phyloP scores from a whole-genome alignment of 331 rosid genomes.

The Quercus tomentella region DNA sequence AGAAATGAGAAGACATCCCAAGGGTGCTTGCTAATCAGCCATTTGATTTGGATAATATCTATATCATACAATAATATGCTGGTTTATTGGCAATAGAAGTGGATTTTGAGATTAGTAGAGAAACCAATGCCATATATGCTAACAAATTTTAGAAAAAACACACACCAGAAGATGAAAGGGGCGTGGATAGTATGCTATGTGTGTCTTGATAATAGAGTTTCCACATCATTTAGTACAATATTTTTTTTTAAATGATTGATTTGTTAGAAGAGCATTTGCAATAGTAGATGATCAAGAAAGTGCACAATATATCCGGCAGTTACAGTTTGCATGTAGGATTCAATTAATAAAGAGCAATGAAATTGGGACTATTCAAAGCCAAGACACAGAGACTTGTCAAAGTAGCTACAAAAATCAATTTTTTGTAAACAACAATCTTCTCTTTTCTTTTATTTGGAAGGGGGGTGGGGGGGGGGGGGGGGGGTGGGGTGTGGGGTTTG shows the following conservation, averaged over 20 bases:
- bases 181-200: neutral
- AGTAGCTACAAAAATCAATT: neutral
- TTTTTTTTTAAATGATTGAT: neutral
- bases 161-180: neutral
- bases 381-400: neutral
- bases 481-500: neutral
- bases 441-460: neutral
- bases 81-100: neutral
- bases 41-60: neutral
- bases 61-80: neutral
- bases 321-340: neutral
- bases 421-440: neutral
- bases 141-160: neutral
- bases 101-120: neutral
- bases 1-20: no score
- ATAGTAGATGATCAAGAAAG: neutral
- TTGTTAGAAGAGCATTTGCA: neutral
- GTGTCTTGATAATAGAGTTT: neutral
- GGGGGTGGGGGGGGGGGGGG: no score
- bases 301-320: neutral
- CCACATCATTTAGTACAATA: neutral
- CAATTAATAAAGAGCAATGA: neutral
- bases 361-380: neutral
- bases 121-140: neutral
- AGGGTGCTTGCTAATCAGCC: neutral